Conservation (phyloP, 1,284 basidiomycete genomes). For the Fomitopsis pinicola region DNA sequence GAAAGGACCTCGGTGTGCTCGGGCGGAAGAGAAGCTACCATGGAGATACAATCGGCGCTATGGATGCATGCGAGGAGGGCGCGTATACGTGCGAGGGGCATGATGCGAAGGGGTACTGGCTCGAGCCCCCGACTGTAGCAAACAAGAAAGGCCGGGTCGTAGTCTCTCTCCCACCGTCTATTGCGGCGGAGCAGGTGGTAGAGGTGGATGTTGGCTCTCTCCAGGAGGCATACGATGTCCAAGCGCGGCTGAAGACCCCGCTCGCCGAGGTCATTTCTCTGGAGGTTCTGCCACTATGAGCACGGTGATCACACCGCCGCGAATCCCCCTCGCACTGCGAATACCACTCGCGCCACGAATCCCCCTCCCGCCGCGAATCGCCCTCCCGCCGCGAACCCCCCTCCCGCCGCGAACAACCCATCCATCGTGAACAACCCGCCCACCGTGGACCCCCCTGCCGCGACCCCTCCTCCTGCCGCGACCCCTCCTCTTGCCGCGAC, state of each 20-base stretch:
- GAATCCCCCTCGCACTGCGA: too few species aligned
- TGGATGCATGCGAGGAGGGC: conserved; percentile 92
- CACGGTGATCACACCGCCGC: conserved; percentile 19
- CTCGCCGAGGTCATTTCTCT: conserved; percentile 52
- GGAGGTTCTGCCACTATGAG: neutral
- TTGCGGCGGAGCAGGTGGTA: conserved; percentile 31
- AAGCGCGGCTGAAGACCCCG: conserved; percentile 51
- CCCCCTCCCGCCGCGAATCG: too few species aligned
- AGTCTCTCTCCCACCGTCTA: conserved; percentile 55
- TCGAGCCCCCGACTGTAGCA: conserved; percentile 81
- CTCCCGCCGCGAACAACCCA: too few species aligned
- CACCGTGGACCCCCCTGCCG: too few species aligned
- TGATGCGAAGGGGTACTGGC: conserved; percentile 88
- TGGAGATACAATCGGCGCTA: conserved; percentile 96
- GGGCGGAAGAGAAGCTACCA: conserved; percentile 95
- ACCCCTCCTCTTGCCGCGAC: too few species aligned
- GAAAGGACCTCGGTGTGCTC: conserved; percentile 72
- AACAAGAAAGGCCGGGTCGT: conserved; percentile 60
- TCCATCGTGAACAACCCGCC: too few species aligned
- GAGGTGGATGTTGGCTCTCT: conserved; percentile 43
- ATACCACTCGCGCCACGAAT: too few species aligned
- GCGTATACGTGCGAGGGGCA: conserved; percentile 98
- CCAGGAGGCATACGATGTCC: conserved; percentile 71
- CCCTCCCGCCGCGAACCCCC: too few species aligned
- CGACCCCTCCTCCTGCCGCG: too few species aligned